Base-by-base conservation (phyloP, 768 basidiomycete genomes). In the Naganishia kalamii region DNA sequence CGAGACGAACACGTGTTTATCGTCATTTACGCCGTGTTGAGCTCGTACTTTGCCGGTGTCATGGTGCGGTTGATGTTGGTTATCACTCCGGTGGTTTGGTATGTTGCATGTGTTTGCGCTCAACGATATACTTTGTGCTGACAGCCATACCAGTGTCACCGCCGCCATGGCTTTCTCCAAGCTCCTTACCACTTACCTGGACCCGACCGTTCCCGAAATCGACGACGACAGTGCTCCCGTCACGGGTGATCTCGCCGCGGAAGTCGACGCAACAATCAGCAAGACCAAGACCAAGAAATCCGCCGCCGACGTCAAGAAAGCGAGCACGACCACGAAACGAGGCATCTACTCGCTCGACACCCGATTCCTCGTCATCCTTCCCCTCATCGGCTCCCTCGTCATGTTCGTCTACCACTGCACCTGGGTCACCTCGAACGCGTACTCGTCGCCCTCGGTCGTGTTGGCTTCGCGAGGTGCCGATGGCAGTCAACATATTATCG, bases 41-140 rank as follows among this genome's bases (percentile, higher is more conserved):
- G 89, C 51, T 92, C 90, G 77, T 99, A 99, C 83, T 99, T 99
- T 74, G 94, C 96, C 4, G 96, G 96, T 46, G 94, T 99, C 76
- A 99, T 99, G 96, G 96, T 99, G 69, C 92, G 96, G 64, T 83
- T 98, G 66, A 98, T 99, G 91, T 83, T 99, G 62, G 88, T 96
- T 27, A 86, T 99, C 63, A 98, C 94, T 0, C 96, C 96, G 0
- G 89, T 94, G 64, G 96, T 98, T 48, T 99, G 96, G 68, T 69
- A 47, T 48, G 68, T 33, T 21, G 19, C 21, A 21, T 40, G 8
- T 27, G 30, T 29, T 12, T 23, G 37, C 29, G 37, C 40, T 63
- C 0, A 50, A n/a, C 11, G 5, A 25, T 10, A 15, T 19, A 1
- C 23, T 21, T 15, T 33, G 12, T 25, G 19, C 62, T 48, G n/a